Conservation (phyloP, 495 filamentous ascomycete species). For the Sphaerosporella brunnea region DNA sequence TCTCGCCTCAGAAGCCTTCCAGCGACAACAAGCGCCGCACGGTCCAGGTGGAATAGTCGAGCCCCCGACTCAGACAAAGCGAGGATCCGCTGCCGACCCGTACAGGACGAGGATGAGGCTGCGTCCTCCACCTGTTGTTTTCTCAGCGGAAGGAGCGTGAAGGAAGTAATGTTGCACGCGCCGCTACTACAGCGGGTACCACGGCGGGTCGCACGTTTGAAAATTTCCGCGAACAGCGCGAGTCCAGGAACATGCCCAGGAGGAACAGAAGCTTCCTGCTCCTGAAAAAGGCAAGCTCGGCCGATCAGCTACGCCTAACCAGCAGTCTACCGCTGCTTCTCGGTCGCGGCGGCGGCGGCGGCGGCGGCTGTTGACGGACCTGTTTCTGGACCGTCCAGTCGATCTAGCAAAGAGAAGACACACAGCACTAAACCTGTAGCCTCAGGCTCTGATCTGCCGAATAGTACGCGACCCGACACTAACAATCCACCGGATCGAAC, state of each 20-base stretch:
- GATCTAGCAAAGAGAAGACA: slow-evolving; percentile 19
- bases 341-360: slow-evolving; percentile 9
- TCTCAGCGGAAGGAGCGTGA: slow-evolving; percentile 19
- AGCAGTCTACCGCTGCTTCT: slow-evolving; percentile 27
- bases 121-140: slow-evolving; percentile 22
- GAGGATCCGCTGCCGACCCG: slow-evolving; percentile 31
- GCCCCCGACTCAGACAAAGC: slow-evolving; percentile 60
- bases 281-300: slow-evolving; percentile 31
- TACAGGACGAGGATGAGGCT: slow-evolving; percentile 28
- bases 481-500: slow-evolving; percentile 52
- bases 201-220: slow-evolving; percentile 7
- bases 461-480: slow-evolving; percentile 53
- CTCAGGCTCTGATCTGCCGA: slow-evolving; percentile 20
- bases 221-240: slow-evolving; percentile 32
- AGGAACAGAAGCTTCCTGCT: slow-evolving; percentile 32
- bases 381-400: slow-evolving; percentile 11
- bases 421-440: no score
- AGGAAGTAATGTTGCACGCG: slow-evolving; percentile 10
- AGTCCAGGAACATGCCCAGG: slow-evolving; percentile 19
- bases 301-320: slow-evolving; percentile 34
- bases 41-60: slow-evolving; percentile 97
- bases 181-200: slow-evolving; percentile 26
- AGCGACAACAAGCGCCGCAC: slow-evolving; percentile 83
- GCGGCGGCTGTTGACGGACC: slow-evolving; percentile 12
- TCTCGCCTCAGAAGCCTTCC: slow-evolving; percentile 42